Evolutionary conservation across 208 protist genomes (phyloP), one percentile per base, ranked within the genome.

Genomic region (Acanthamoeba healyi): DNA sequence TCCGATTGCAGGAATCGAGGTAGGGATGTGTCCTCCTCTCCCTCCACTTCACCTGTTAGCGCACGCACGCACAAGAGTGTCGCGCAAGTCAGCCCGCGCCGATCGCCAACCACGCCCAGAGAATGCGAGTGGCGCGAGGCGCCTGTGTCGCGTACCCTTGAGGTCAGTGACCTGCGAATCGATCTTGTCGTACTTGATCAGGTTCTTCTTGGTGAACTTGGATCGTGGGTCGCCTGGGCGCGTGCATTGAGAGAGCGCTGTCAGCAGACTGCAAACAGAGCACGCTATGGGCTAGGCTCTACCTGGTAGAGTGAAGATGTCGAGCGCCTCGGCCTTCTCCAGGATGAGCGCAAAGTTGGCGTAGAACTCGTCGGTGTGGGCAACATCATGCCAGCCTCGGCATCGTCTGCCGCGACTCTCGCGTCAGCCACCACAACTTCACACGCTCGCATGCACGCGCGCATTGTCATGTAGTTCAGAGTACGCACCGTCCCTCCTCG

Each of bases 141-240:
- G 29, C n/a, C 24, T 70, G n/a, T 70, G 24, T 9, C 0, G 38
- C 42, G 72, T 54, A 82, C 72, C 72, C 0, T 44, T 44, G 12
- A 82, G 72, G 72, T 82, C 72, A 7, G 9, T 54, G 2, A 34
- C 29, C 40, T 82, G 72, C 1, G 72, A 82, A 34, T 82, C 72
- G 17, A 82, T 82, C 0, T 82, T 34, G 42, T 82, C 72, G 24
- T 54, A 82, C 72, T 82, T 44, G 42, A 82, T 82, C 26, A 82
- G 40, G 42, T 82, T 82, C 72, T 82, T 82, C 40, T 82, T 82
- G 2, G 72, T 82, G 26, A 44, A 82, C 72, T 82, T 82, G 7
- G 24, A 44, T 19, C 72, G 15, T 5, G 72, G 40, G 42, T 82
- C 72, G 36, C 72, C 72, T 82, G 72, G 9, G 22, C n/a, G n/a